Evolutionary conservation across 164 flowering plant genomes (phyloP), one percentile per base, ranked within the genome.

Genomic region (Kingdonia uniflora): DNA sequence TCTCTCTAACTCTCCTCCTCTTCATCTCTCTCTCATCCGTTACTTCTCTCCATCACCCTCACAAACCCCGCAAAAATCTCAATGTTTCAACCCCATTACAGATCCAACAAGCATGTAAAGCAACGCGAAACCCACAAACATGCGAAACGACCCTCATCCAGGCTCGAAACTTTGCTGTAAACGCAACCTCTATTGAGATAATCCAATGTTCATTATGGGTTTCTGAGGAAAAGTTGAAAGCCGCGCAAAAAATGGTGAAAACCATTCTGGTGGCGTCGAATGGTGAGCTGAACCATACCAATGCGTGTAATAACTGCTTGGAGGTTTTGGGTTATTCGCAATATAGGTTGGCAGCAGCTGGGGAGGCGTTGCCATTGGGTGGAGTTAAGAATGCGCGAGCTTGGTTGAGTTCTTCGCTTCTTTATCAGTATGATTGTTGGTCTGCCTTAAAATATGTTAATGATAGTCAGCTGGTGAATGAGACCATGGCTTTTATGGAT

Each of bases 351-450:
- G 16, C 65, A 1, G 45, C 66, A 5, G 19, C 77, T 10, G 33
- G 7, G 20, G 70, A 49, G 1, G 68, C 71, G 0, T 47, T 79
- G 40, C 55, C 74, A n/a, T 62, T 64, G 20, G 76, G 76, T 42
- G 58, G 55, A 40, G 51, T 42, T 56, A 85, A 81, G 64, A 87
- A 84, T 68, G 76, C 76, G 0, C 74, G 91, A 2, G 91, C 97
- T 0, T 92, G 91, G 94, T 53, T 74, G 62, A 76, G 82, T 69
- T 89, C 95, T 0, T 78, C 85, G 0, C 38, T 82, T 40, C 46
- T 51, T 0, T 80, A 70, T 74, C 87, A 86, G 64, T 76, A 75
- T 71, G 85, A 64, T 51, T 84, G 91, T 80, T 76, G 80, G 82
- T 72, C 83, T 0, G 94, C 64, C 5, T 67, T 88, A 16, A 80